A percentile compares a stretch with the other conserved stretches of the same genome.
phyloP scores from a whole-genome alignment of 2,329 filamentous ascomycete genomes.

The Aspergillus pseudoterreus region DNA sequence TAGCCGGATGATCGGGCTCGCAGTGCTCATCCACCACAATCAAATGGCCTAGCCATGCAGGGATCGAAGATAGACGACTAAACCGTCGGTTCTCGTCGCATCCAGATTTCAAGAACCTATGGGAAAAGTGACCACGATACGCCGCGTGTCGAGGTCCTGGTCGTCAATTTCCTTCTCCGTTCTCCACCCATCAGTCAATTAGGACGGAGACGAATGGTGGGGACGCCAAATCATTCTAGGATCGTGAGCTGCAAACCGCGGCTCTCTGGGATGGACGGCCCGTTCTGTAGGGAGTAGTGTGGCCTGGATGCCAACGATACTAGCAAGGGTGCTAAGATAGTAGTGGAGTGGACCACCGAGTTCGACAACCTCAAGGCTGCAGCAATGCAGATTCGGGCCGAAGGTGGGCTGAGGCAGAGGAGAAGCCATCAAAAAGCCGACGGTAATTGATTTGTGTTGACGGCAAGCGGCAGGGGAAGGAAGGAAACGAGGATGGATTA shows the following conservation, averaged over 20 bases:
- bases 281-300: no score
- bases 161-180: background rate
- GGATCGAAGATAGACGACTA: conserved; percentile 11
- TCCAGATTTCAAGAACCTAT: background rate
- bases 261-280: no score
- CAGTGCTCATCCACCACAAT: background rate
- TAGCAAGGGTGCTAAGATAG: background rate
- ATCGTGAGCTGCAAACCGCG: no score
- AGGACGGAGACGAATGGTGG: no score
- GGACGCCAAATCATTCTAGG: no score
- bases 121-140: background rate
- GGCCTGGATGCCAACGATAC: no score
- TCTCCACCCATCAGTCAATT: background rate
- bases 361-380: conserved; percentile 5
- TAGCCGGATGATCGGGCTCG: background rate
- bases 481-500: background rate
- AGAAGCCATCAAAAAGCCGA: background rate
- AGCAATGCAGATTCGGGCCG: conserved; percentile 16
- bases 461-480: background rate
- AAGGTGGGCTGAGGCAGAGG: conserved; percentile 12
- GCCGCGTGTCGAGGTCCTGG: background rate
- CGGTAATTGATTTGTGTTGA: background rate
- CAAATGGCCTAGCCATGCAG: conserved; percentile 2
- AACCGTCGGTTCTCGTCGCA: conserved; percentile 3
- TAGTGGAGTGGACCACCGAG: conserved; percentile 4